These are phyloP conservation scores for Aristolochia fimbriata DNA, from an alignment of 164 flowering plant genomes.

Conservation along the genomic window DNA sequence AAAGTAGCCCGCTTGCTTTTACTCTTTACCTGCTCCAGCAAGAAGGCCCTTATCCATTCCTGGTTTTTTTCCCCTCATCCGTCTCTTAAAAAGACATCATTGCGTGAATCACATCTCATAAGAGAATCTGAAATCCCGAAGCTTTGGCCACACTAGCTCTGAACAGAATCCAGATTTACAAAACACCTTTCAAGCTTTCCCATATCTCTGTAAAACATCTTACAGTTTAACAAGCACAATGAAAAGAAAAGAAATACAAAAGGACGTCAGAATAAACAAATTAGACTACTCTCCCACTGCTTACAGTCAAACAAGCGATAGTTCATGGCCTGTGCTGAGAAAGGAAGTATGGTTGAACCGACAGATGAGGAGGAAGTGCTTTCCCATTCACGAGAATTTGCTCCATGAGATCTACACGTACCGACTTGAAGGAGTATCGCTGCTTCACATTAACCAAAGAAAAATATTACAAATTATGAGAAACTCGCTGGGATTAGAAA, in stretches of 20 bases:
- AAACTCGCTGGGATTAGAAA: too few relatives aligned
- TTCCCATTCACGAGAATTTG: slow-evolving; percentile 77
- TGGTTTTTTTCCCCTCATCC: too few relatives aligned
- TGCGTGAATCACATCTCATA: background rate
- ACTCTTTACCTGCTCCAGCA: too few relatives aligned
- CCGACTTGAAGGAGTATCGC: slow-evolving; percentile 60
- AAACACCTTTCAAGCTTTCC: background rate
- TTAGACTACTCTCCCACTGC: background rate
- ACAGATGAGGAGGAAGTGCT: slow-evolving; percentile 31
- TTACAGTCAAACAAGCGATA: background rate
- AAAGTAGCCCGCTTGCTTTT: too few relatives aligned
- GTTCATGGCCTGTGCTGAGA: slow-evolving; percentile 65
- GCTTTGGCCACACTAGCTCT: background rate
- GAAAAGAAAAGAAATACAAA: background rate
- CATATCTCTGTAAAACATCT: background rate
- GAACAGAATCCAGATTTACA: background rate
- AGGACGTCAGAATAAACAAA: background rate
- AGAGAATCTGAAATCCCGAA: background rate
- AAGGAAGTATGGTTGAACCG: slow-evolving; percentile 37
- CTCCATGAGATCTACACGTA: slow-evolving; percentile 71
- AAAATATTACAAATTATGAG: background rate
- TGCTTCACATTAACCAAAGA: slow-evolving; percentile 15
- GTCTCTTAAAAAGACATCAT: too few relatives aligned
- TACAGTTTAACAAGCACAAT: slow-evolving; percentile 4
- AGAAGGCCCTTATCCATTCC: too few relatives aligned